Base-by-base conservation (phyloP, 2,329 filamentous ascomycete species). In the Aschersonia sp. region DNA sequence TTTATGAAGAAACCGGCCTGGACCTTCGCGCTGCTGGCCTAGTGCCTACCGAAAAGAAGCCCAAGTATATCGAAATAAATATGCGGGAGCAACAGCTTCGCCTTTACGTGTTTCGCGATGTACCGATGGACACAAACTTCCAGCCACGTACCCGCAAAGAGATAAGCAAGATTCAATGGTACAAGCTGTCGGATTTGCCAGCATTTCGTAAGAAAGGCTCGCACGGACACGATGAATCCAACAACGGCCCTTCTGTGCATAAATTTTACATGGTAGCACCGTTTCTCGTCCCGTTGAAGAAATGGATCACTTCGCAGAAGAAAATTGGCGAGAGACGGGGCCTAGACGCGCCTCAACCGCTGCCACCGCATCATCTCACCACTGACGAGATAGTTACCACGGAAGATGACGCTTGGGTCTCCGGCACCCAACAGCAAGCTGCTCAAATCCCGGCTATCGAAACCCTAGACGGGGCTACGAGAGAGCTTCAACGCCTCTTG, bases 211-310 rank as follows among this genome's bases (percentile, higher is more conserved):
- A 84, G 62, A 88, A 83, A 59, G 71, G 71, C 14, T 69, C 69
- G 10, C 72, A 77, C 47, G 60, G 57, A 12, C 73, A 79, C n/a
- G 73, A 78, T 43, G 74, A 82, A 45, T 72, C 76, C 10, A 65
- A 67, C 32, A 65, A 77, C 10, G 67, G 68, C 11, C 65, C 72
- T 3, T 86, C 83, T 55, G 80, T 81, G 41, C 88, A 86, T 62
- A 95, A 90, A 59, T 97, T 95, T 62, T 98, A 95, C 66, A 95
- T 97, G 87, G 92, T 98, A 14, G 88, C 88, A 0, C 89, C 90
- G 0, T 98, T 98, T 60, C 71, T 97, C 47, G 80, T 80, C 1
- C 84, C 81, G 5, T 66, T 98, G 45, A 89, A 87, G 64, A 87
- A 87, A 62, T 97, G 89, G 89, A 87, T 97, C 44, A 70, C 79